Conservation (phyloP, 805 yeast genomes). For the Saturnispora sekii region DNA sequence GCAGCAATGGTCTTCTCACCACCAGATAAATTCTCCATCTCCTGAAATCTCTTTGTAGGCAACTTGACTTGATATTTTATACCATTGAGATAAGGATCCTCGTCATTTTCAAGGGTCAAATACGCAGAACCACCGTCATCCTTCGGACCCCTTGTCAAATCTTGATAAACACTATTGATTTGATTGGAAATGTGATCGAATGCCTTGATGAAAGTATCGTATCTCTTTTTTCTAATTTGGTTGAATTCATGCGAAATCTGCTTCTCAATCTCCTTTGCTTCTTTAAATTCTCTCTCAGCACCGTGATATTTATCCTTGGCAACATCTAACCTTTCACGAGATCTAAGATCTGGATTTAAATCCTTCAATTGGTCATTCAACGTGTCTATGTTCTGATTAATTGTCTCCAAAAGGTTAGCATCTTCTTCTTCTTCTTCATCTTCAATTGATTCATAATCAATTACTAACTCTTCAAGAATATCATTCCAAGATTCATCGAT, state of each 20-base stretch:
- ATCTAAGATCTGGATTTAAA: conserved; percentile 75
- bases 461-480: conserved; percentile 35
- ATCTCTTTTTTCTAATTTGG: conserved; percentile 49
- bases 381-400: conserved; percentile 25
- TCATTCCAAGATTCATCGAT: conserved; percentile 26
- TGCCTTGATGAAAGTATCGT: conserved; percentile 55
- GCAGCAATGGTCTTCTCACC: conserved; percentile 98
- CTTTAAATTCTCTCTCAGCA: conserved; percentile 54
- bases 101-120: conserved; percentile 76
- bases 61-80: conserved; percentile 92
- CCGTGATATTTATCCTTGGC: conserved; percentile 51
- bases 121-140: conserved; percentile 81
- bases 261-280: conserved; percentile 52
- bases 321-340: conserved; percentile 63
- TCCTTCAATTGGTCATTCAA: conserved; percentile 29
- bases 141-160: conserved; percentile 69
- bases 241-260: conserved; percentile 46
- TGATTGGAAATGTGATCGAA: conserved; percentile 64
- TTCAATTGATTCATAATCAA: conserved; percentile 45
- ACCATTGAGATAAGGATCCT: conserved; percentile 80
- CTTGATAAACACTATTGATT: conserved; percentile 75
- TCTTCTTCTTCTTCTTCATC: conserved; percentile 12
- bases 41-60: conserved; percentile 86
- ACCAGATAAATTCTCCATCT: conserved; percentile 87
- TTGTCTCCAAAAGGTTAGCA: conserved; percentile 22